These are phyloP conservation scores for Leccinum boreale DNA, from an alignment of 768 basidiomycete species.

Conservation along the genomic window DNA sequence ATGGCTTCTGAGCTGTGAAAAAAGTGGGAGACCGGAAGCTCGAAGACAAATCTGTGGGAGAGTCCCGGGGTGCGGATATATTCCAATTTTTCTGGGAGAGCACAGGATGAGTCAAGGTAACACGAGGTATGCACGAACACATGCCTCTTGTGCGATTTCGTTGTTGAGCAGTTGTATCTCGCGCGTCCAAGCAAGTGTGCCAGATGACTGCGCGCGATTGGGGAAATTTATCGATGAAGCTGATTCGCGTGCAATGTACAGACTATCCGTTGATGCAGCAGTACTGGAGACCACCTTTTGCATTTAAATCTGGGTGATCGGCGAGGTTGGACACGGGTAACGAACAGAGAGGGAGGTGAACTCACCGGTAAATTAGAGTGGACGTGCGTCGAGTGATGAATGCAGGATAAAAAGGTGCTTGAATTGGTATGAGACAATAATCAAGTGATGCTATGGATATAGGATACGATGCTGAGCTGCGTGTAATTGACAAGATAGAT, in stretches of 20 bases:
- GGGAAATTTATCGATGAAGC: constrained; percentile 29
- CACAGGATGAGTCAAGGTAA: constrained; percentile 18
- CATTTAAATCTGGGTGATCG: constrained; percentile 54
- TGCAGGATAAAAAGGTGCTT: constrained; percentile 46
- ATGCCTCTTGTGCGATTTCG: constrained; percentile 46
- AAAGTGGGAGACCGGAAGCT: constrained; percentile 31
- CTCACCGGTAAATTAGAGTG: constrained; percentile 48
- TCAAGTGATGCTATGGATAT: constrained; percentile 43
- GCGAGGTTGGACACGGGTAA: constrained; percentile 20
- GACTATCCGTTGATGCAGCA: constrained; percentile 38
- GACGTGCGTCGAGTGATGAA: constrained; percentile 41
- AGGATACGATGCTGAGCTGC: constrained; percentile 39
- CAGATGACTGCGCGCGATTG: constrained; percentile 29
- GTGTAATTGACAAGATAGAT: constrained; percentile 39
- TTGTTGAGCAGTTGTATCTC: constrained; percentile 34
- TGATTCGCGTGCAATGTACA: constrained; percentile 37
- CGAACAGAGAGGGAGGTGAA: constrained; percentile 14
- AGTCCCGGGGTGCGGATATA: constrained; percentile 39
- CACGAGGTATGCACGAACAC: constrained; percentile 26
- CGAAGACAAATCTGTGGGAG: constrained; percentile 34
- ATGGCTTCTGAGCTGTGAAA: constrained; percentile 37
- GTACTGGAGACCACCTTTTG: constrained; percentile 63
- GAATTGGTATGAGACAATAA: constrained; percentile 46
- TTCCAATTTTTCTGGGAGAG: constrained; percentile 45
- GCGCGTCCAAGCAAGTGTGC: constrained; percentile 49